These are phyloP conservation scores for Cordyceps fumosorosea DNA, from an alignment of 2,329 filamentous ascomycete species.

Conservation along the genomic window DNA sequence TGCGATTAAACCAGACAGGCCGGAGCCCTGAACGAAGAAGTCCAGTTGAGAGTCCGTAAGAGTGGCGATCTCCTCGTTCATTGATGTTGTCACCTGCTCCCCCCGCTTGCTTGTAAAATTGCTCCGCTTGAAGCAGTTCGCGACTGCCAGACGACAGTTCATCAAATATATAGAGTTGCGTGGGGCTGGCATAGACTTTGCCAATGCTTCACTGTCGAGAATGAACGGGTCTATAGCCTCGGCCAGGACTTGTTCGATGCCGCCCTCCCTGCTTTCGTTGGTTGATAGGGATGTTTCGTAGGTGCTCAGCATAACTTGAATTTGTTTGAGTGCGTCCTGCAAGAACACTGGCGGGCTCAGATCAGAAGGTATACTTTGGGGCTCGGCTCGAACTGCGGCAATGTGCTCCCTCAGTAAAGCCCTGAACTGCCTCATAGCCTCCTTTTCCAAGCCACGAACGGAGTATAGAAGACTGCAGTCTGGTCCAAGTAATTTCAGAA, in stretches of 20 bases:
- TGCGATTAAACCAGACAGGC: slow-evolving; percentile 57
- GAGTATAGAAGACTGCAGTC: slow-evolving; percentile 64
- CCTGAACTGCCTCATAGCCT: slow-evolving; percentile 76
- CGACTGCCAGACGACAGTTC: slow-evolving; percentile 61
- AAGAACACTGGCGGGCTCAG: slow-evolving; percentile 75
- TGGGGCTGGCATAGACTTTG: slow-evolving; percentile 52
- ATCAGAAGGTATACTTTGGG: slow-evolving; percentile 63
- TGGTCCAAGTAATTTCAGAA: slow-evolving; percentile 67
- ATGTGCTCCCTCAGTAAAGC: slow-evolving; percentile 75
- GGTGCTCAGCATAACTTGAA: slow-evolving; percentile 74
- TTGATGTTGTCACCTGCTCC: slow-evolving; percentile 47
- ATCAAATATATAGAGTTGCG: slow-evolving; percentile 62
- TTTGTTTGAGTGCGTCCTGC: slow-evolving; percentile 68
- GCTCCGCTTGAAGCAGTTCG: slow-evolving; percentile 48
- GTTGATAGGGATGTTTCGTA: slow-evolving; percentile 74
- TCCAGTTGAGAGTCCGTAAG: slow-evolving; percentile 62
- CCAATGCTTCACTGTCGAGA: slow-evolving; percentile 63
- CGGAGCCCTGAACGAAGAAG: slow-evolving; percentile 71
- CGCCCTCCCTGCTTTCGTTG: slow-evolving; percentile 51
- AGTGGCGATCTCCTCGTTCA: slow-evolving; percentile 48
- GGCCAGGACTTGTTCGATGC: slow-evolving; percentile 67
- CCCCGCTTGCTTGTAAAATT: slow-evolving; percentile 56
- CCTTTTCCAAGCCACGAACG: slow-evolving; percentile 62
- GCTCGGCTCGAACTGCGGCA: slow-evolving; percentile 64
- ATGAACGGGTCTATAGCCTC: slow-evolving; percentile 86